Conservation (phyloP, 1,284 basidiomycete species). For the Papiliotrema nemorosa region DNA sequence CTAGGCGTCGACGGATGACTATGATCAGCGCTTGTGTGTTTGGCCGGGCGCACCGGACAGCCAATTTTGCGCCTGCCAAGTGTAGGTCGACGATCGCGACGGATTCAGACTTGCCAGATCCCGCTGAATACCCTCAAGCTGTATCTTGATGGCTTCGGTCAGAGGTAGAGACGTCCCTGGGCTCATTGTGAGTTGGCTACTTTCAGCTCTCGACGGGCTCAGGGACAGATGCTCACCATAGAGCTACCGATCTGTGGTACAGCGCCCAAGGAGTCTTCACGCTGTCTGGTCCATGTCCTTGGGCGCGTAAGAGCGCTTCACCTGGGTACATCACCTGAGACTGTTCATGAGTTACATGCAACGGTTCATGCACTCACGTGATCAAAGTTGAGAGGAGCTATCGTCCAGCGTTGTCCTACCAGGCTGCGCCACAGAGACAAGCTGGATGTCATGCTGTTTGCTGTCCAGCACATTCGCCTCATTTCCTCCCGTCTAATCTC, state of each 20-base stretch:
- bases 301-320: slow-evolving; percentile 5
- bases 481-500: slow-evolving; percentile 28
- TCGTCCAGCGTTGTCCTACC: background rate
- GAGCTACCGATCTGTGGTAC: slow-evolving; percentile 19
- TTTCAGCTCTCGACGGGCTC: slow-evolving; percentile 1
- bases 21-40: background rate
- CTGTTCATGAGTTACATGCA: slow-evolving; percentile 10
- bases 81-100: slow-evolving; percentile 11
- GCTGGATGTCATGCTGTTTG: slow-evolving; percentile 22
- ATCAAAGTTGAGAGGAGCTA: slow-evolving; percentile 11
- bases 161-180: background rate
- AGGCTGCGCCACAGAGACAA: slow-evolving; percentile 19
- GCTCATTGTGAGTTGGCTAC: too few species aligned
- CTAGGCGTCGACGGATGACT: background rate
- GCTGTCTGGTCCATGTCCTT: background rate
- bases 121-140: background rate
- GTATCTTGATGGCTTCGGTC: slow-evolving; percentile 12
- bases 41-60: slow-evolving; percentile 8
- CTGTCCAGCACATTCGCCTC: slow-evolving; percentile 29
- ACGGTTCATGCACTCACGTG: slow-evolving; percentile 4
- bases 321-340: slow-evolving; percentile 27
- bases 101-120: slow-evolving; percentile 6
- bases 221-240: slow-evolving; percentile 22
- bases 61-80: slow-evolving; percentile 30
- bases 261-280: slow-evolving; percentile 24